Conservation (phyloP, 768 basidiomycete species). For the Leccinum incarnatum region DNA sequence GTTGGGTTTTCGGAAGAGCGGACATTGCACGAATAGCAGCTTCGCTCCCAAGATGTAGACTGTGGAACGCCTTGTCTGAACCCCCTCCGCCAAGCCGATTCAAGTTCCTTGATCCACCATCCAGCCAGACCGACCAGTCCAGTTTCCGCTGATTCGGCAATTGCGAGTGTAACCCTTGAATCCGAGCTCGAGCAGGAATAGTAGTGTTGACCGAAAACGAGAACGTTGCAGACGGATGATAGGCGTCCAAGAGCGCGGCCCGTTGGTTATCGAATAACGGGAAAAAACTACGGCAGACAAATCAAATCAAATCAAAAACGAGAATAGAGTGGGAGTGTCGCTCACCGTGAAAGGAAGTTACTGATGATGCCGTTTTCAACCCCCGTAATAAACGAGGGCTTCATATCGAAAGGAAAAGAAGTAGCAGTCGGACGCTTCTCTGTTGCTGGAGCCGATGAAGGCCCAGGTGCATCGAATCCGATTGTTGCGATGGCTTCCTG, state of each 20-base stretch:
- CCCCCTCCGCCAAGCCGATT: conserved; percentile 59
- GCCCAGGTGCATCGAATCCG: conserved; percentile 69
- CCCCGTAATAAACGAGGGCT: conserved; percentile 69
- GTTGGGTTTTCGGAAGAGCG: conserved; percentile 72
- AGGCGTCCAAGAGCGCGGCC: conserved; percentile 61
- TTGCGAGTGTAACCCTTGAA: conserved; percentile 63
- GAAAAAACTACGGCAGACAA: conserved; percentile 65
- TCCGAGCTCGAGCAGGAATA: conserved; percentile 74
- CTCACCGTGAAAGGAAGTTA: conserved; percentile 75
- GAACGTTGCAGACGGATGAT: conserved; percentile 86
- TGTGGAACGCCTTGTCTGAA: conserved; percentile 58
- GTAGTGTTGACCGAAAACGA: conserved; percentile 84
- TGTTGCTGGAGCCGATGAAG: conserved; percentile 40
- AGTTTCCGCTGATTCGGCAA: conserved; percentile 84
- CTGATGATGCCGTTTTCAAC: conserved; percentile 67
- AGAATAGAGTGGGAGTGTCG: conserved; percentile 7
- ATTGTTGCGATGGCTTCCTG: conserved; percentile 74
- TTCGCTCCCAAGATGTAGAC: conserved; percentile 71
- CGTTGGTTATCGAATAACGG: conserved; percentile 79
- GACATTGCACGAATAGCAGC: conserved; percentile 57
- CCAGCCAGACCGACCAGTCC: conserved; percentile 73
- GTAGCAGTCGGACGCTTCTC: conserved; percentile 53
- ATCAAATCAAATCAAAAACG: conserved; percentile 7
- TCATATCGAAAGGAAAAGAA: conserved; percentile 79
- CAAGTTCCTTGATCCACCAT: conserved; percentile 73